Base-by-base conservation (phyloP, 768 basidiomycete genomes). In the Clathrus columnatus region DNA sequence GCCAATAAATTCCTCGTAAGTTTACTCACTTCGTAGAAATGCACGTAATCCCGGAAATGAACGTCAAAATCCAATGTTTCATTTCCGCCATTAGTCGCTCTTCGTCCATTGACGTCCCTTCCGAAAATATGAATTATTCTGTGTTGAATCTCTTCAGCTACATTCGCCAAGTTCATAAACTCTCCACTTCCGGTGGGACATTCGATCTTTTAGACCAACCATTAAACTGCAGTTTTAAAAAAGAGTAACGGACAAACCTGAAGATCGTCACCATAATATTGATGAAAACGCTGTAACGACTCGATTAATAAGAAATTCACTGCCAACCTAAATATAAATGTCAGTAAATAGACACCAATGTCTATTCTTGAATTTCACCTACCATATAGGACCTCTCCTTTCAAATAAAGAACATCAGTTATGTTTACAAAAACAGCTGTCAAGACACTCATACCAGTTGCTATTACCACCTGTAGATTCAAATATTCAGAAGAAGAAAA, bases 61-160 rank as follows among this genome's bases (percentile, higher is more conserved):
- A 93, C 91, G 67, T 99, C 96, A 56, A 79, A 75, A 68, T 99
- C 90, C 60, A 99, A 72, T 67, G 84, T 88, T 30, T 80, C 75
- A 64, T 87, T 87, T 6, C 91, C 91, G 18, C 94, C 96, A 65
- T 99, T 98, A 17, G 86, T 87, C 0, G 96, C 93, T 41, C 96
- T 77, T 58, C 81, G 78, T 8, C 94, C 93, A 57, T 90, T 79
- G 59, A 80, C 68, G 65, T 99, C 95, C 24, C 93, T 83, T n/a
- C 90, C 85, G 64, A 99, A 99, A 63, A 99, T 92, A 68, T 98
- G 93, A 54, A 98, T 99, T 59, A 98, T 84, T n/a, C 96, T 85
- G 66, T 98, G 95, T 69, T 98, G 96, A 54, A 99, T 93, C 69
- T 99, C 96, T 64, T 97, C 95, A 5, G 96, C 92, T 18, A 95